Evolutionary conservation across 2,329 filamentous ascomycete genomes (phyloP).

Genomic region (Calycina marina): DNA sequence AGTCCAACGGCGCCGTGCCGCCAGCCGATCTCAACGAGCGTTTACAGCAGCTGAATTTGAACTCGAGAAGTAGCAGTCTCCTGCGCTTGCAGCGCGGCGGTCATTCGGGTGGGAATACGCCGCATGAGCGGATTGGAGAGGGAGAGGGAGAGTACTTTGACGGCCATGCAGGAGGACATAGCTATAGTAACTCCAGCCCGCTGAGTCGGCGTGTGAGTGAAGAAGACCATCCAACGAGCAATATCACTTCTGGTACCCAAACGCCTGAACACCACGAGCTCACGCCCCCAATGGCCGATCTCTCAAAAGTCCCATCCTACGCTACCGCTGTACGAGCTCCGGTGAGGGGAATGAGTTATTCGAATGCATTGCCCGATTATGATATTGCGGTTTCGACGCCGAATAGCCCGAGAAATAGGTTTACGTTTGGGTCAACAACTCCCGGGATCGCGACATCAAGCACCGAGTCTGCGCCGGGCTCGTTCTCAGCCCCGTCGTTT

Average conservation of each 20-base stretch:
- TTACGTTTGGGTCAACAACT: no score
- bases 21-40: conserved; percentile 46
- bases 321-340: conserved; percentile 56
- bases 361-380: conserved; percentile 50
- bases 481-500: no score
- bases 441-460: no score
- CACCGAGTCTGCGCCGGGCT: no score
- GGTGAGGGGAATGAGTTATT: conserved; percentile 33
- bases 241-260: conserved; percentile 31
- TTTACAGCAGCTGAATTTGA: conserved; percentile 54
- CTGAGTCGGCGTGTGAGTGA: conserved; percentile 31
- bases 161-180: conserved; percentile 8
- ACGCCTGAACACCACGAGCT: conserved; percentile 42
- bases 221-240: conserved; percentile 26
- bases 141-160: conserved; percentile 14
- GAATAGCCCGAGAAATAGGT: conserved; percentile 19
- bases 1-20: conserved; percentile 27
- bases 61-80: conserved; percentile 27
- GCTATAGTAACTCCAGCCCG: conserved; percentile 20
- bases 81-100: conserved; percentile 17
- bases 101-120: conserved; percentile 22
- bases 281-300: conserved; percentile 44
- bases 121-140: conserved; percentile 11
- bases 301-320: conserved; percentile 67
- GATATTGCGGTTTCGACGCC: conserved; percentile 36